Base-by-base conservation (phyloP, 176 grass and related monocot genomes). In the Saccharum spontaneum region DNA sequence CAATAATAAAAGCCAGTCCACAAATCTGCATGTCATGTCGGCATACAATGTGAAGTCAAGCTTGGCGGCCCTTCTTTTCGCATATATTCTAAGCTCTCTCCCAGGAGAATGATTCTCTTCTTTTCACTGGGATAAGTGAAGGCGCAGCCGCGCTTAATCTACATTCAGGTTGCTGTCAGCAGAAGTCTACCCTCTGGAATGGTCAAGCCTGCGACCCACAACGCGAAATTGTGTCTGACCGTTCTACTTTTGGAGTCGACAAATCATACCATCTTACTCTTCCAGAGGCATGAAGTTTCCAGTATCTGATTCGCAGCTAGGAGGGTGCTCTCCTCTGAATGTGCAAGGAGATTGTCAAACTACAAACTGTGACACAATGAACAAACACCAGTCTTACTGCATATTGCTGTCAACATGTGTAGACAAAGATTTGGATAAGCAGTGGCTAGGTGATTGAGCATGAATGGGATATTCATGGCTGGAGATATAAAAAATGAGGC, bases 1-100 rank as follows among this genome's bases (percentile, higher is more conserved):
- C 45, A 66, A 83, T 24, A 28, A 39, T 59, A 48, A 65, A 22
- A 76, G 30, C 31, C 28, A 14, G 8, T 30, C 11, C 63, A 52
- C 40, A 54, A 88, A 73, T 36, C 24, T n/a, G 73, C 69, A 28
- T 52, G 31, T 80, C 69, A 28, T 52, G 31, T 80, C 69, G 38
- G 70, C 26, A 68, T 66, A 52, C 15, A 66, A 80, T 86, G 45
- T 41, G 13, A 84, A 77, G 70, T 91, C 81, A 91, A 87, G 15
- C 70, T 80, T 83, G 80, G 84, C 84, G 80, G 84, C 84, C 81
- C 76, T 2, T 52, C 9, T 13, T 69, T 79, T 69, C 43, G 74
- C 52, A 44, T 62, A 75, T 79, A 64, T 76, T 64, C 60, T 79
- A 84, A 75, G 48, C 31, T 39, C 22, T 65, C 3, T 80, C 48